These are phyloP conservation scores for Kregervanrija pseudodelftensis DNA, from an alignment of 805 yeast species.

Conservation along the genomic window DNA sequence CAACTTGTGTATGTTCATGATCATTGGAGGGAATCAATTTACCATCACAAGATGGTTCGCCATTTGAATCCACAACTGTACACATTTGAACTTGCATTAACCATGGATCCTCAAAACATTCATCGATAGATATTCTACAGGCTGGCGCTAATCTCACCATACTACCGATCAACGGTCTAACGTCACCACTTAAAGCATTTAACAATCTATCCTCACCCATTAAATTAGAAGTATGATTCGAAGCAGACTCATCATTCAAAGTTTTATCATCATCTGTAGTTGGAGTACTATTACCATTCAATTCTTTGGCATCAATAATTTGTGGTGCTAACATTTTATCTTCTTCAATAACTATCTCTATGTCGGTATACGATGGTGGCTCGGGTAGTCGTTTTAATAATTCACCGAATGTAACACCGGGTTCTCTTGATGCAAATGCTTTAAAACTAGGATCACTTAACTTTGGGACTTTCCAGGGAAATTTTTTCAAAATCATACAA, in stretches of 20 bases:
- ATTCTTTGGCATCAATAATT: neutral
- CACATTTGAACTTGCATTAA: conserved; percentile 61
- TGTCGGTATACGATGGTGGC: conserved; percentile 29
- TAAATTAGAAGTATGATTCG: conserved; percentile 51
- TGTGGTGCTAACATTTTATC: neutral
- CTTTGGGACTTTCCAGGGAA: conserved; percentile 93
- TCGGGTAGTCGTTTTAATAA: conserved; percentile 49
- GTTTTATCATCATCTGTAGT: conserved; percentile 3
- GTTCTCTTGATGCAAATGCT: conserved; percentile 67
- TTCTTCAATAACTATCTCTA: conserved; percentile 11
- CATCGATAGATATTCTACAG: conserved; percentile 74
- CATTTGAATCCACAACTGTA: conserved; percentile 39
- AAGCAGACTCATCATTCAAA: conserved; percentile 11
- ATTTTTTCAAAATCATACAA: conserved; percentile 85
- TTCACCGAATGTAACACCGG: conserved; percentile 60
- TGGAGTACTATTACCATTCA: conserved; percentile 4
- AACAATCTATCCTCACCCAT: conserved; percentile 68
- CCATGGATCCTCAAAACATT: conserved; percentile 70
- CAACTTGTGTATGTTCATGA: conserved; percentile 84
- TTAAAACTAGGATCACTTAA: conserved; percentile 75
- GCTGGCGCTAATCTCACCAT: conserved; percentile 87
- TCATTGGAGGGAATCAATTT: conserved; percentile 39
- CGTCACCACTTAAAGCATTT: conserved; percentile 63
- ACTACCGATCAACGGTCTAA: conserved; percentile 57
- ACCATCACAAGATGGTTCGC: conserved; percentile 28